These are phyloP conservation scores for Rhizopus microsporus DNA, from an alignment of 371 early-diverging fungal species.

Conservation along the genomic window DNA sequence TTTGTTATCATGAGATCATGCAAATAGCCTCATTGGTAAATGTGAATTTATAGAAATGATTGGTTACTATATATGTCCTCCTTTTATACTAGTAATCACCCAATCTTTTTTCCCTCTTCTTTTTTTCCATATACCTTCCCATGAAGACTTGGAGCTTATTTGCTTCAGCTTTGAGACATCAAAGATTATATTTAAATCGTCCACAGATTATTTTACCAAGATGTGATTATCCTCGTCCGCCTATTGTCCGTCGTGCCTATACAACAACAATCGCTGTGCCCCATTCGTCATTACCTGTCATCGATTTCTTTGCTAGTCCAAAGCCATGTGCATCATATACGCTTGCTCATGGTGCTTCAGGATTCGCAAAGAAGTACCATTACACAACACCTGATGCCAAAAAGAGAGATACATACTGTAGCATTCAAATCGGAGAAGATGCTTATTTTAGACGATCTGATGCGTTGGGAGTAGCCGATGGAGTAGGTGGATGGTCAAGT, in stretches of 20 bases:
- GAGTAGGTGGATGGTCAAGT: constrained; percentile 78
- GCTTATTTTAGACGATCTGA: constrained; percentile 73
- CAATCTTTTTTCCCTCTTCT: neutral
- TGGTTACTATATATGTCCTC: no score
- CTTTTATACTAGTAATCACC: no score
- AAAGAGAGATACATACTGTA: constrained; percentile 20
- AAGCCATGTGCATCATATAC: constrained; percentile 53
- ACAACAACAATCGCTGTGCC: neutral
- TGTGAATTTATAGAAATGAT: no score
- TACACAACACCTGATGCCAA: constrained; percentile 27
- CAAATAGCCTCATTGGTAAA: no score
- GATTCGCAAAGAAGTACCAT: constrained; percentile 66
- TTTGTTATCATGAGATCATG: no score
- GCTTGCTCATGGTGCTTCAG: constrained; percentile 73
- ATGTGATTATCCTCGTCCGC: neutral
- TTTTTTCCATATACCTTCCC: no score
- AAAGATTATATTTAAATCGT: neutral
- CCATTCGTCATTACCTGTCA: constrained; percentile 9
- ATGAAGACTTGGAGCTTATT: neutral
- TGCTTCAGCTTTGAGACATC: neutral
- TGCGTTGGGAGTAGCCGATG: constrained; percentile 79
- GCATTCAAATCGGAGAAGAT: constrained; percentile 77
- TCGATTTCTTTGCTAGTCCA: constrained; percentile 27
- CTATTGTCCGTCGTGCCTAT: neutral
- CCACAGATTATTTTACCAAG: neutral